phyloP scores from a whole-genome alignment of 2,329 filamentous ascomycete species.

The Colletotrichum magnum region DNA sequence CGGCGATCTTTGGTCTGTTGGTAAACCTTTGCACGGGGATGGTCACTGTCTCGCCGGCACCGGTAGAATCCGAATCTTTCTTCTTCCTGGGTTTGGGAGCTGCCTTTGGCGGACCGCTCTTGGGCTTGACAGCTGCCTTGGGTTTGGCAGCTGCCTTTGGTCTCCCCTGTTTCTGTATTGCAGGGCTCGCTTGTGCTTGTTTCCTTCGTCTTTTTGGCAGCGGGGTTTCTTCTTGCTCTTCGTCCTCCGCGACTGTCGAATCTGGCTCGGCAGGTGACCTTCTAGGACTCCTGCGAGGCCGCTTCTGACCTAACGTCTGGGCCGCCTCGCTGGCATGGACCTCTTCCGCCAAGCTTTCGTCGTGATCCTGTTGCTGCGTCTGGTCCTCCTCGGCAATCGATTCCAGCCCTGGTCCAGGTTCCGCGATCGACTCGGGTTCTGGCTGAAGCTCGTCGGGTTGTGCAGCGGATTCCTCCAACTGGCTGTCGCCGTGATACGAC shows the following conservation, averaged over 20 bases:
- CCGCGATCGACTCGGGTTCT: slow-evolving; percentile 2
- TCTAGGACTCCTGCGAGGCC: slow-evolving; percentile 54
- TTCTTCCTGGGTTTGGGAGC: slow-evolving; percentile 42
- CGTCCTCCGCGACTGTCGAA: slow-evolving; percentile 50
- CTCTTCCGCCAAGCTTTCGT: slow-evolving; percentile 57
- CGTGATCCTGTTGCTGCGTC: slow-evolving; percentile 7
- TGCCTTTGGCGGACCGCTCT: slow-evolving; percentile 43
- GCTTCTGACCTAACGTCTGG: slow-evolving; percentile 57
- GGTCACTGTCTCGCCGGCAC: slow-evolving; percentile 55
- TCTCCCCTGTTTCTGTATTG: slow-evolving; percentile 55
- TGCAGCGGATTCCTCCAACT: neutral
- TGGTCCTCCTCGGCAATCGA: slow-evolving; percentile 13
- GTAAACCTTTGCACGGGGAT: slow-evolving; percentile 75
- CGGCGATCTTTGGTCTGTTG: slow-evolving; percentile 56
- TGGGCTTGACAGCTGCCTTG: slow-evolving; percentile 41
- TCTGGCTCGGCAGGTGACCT: slow-evolving; percentile 60
- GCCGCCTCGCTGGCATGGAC: slow-evolving; percentile 61
- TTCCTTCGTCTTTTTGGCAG: slow-evolving; percentile 56
- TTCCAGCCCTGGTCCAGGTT: slow-evolving; percentile 2
- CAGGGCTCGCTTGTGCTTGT: slow-evolving; percentile 55
- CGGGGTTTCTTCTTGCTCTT: slow-evolving; percentile 43
- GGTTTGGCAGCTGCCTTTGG: slow-evolving; percentile 29
- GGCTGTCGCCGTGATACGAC: slow-evolving; percentile 14
- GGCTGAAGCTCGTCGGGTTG: neutral
- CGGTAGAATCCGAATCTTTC: slow-evolving; percentile 18